Base-by-base conservation (phyloP, 2,329 filamentous ascomycete species). In the Uncinocarpus reesii region DNA sequence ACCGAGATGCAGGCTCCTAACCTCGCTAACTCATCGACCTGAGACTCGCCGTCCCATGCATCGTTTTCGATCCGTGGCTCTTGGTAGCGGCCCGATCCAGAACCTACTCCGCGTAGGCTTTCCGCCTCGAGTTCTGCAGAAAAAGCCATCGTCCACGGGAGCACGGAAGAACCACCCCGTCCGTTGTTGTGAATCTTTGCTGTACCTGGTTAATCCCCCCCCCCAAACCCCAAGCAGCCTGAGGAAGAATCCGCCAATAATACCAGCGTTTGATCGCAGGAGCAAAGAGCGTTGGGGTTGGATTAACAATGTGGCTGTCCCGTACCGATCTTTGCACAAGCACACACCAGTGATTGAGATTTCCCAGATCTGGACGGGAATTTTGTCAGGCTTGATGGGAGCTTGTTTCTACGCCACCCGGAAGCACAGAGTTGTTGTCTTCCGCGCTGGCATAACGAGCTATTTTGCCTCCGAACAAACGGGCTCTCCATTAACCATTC, bases 1-100 rank as follows among this genome's bases (percentile, higher is more conserved):
- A 31, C 24, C 32, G 32, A 29, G 32, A 13, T 45, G 21, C 31
- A 45, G 8, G n/a, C 18, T 36, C n/a, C 42, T n/a, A 28, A 45
- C 42, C 42, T 45, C 42, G 31, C 42, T 36, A 28, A 26, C 21
- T 24, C 6, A 6, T 28, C 11, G 26, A 28, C 5, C 11, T 13
- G 13, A 4, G 7, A 34, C 15, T 23, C 15, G n/a, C 15, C 11
- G 37, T 24, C n/a, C 20, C 23, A 38, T 29, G 34, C 15, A 47
- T 23, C n/a, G 8, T 34, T 11, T 23, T 41, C 26, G 45, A 43
- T 48, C 37, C 29, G 46, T 48, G 37, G 46, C 38, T 48, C 16
- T 7, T 29, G 11, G 29, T 34, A 29, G 34, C 46, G 37, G 46
- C 40, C 46, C 37, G 46, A 48, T 48, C 46, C 46, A 48, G 38